A percentile compares a stretch with the other conserved stretches of the same genome.
Evolutionary conservation across 257 asterid genomes (phyloP).

Genomic region (Thymus mandschuricus): DNA sequence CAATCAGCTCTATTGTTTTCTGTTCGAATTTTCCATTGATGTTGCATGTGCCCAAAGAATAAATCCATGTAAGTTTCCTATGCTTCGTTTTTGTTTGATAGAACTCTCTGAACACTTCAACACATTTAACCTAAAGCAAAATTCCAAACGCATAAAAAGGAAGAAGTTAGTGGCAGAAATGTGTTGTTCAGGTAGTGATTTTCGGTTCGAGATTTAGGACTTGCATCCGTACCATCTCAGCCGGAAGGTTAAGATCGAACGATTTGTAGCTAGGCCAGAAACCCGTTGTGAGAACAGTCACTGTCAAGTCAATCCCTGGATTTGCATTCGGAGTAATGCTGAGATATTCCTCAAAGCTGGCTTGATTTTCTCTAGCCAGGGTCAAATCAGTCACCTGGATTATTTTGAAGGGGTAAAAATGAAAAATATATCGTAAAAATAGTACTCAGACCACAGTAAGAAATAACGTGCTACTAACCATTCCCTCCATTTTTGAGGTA

Average conservation of each 20-base stretch:
- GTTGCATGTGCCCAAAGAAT: constrained; percentile 96
- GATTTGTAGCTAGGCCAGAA: constrained; percentile 99
- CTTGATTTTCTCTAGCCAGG: constrained; percentile 91
- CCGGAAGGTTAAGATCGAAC: constrained; percentile 92
- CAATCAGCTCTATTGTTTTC: constrained; percentile 84
- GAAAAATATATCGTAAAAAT: neutral
- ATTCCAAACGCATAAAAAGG: neutral
- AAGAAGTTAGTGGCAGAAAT: constrained; percentile 19
- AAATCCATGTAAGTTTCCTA: constrained; percentile 92
- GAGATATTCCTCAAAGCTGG: constrained; percentile 90
- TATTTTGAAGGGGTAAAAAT: constrained; percentile 18
- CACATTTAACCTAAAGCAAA: constrained; percentile 78
- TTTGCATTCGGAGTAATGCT: constrained; percentile 60
- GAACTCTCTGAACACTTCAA: constrained; percentile 91
- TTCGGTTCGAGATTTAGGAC: neutral
- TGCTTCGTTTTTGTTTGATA: constrained; percentile 99
- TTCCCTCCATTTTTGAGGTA: constrained; percentile 99
- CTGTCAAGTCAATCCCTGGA: constrained; percentile 96
- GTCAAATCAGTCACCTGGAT: constrained; percentile 94
- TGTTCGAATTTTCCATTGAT: constrained; percentile 88
- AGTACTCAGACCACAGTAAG: neutral
- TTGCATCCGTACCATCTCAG: constrained; percentile 73
- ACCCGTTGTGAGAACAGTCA: constrained; percentile 96
- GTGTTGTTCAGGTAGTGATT: neutral
- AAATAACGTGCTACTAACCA: constrained; percentile 58